Base-by-base conservation (phyloP, 2,329 filamentous ascomycete species). In the Dactylellina leptospora region DNA sequence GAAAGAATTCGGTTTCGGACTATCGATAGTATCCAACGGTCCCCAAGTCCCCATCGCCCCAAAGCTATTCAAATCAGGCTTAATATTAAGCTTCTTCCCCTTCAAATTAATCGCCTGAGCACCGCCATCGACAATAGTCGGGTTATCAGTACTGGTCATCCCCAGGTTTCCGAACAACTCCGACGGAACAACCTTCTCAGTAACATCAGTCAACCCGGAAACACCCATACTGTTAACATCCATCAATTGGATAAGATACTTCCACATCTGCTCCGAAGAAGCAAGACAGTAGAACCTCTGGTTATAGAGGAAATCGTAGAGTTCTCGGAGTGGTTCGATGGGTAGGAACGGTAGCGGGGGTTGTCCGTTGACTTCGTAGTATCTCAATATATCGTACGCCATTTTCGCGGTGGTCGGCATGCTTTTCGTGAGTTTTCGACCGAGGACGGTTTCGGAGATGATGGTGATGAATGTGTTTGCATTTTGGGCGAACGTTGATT, bases 191-290 rank as follows among this genome's bases (percentile, higher is more conserved):
- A n/a, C n/a, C n/a, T n/a, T n/a, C n/a, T n/a, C n/a, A n/a, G n/a
- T n/a, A n/a, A n/a, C n/a, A n/a, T n/a, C n/a, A n/a, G n/a, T n/a
- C n/a, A n/a, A n/a, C n/a, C n/a, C n/a, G n/a, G n/a, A n/a, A n/a
- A n/a, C n/a, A n/a, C n/a, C n/a, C n/a, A n/a, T n/a, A n/a, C n/a
- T n/a, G n/a, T n/a, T n/a, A n/a, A n/a, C n/a, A n/a, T n/a, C n/a
- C n/a, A n/a, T n/a, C 44, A 51, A 20, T 28, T 61, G 56, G 11
- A 61, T 27, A 0, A 61, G 56, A 30, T 51, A 61, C 10, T 22
- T 40, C 30, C 44, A 47, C 20, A 61, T 20, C 18, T 27, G 11
- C 5, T 38, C 23, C 30, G 44, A 33, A 11, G 11, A 20, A 18
- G 56, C 28, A 18, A 47, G 51, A 13, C 56, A 51, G 20, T 61